Base-by-base conservation (phyloP, 140 eudicot genomes). In the Cichorium intybus region DNA sequence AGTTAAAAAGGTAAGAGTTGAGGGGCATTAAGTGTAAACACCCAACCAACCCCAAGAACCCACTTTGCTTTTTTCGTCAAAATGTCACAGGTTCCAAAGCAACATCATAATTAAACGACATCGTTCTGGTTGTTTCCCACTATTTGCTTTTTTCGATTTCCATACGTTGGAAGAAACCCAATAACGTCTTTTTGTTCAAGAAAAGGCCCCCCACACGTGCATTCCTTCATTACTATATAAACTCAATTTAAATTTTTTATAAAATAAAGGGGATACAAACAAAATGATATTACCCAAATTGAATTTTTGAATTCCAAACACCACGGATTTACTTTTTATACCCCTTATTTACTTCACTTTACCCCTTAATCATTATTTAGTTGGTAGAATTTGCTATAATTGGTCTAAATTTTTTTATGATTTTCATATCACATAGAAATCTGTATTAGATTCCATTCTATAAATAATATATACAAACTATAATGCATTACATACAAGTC, bases 61-160 rank as follows among this genome's bases (percentile, higher is more conserved):
- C 70, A 51, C 70, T 24, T 49, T 21, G 62, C 61, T 59, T 49
- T 70, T 31, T 47, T 41, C 60, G 8, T 69, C 39, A 5, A 52
- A 66, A 52, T 57, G 29, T 26, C 66, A 45, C 59, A 39, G 63
- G 31, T 57, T 20, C 50, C 65, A 4, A 60, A 16, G 70, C 58
- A 50, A 60, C 75, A 66, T 22, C 69, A 75, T 75, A 35, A 75
- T 75, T 54, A 65, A 66, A 74, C 79, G 79, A 59, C 79, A 67
- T 39, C 75, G 80, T 50, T 15, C 41, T 21, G 34, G 54, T 57
- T 27, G 62, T 63, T 63, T 46, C 58, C 57, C 65, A 72, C 63
- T 18, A 48, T 51, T 56, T 31, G 60, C 74, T 51, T 67, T 69
- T 66, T 66, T 59, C 67, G 70, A 66, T 75, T 66, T 66, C 50